Base-by-base conservation (phyloP, 1,139 yeast genomes). In the Protomyces lactucae-debilis region DNA sequence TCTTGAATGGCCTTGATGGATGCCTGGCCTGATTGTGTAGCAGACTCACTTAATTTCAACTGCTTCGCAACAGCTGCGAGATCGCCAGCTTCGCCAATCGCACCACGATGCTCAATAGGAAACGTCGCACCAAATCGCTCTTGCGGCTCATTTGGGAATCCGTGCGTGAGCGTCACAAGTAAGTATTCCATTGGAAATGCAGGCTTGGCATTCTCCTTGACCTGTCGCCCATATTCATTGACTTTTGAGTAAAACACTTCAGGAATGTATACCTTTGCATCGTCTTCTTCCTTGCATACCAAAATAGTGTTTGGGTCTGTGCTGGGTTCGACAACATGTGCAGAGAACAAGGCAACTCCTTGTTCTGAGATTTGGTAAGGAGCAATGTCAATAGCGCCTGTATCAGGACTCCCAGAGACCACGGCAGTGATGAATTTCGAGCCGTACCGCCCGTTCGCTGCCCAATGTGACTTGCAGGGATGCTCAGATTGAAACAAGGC, bases 381-480 rank as follows among this genome's bases (percentile, higher is more conserved):
- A 36, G 89, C 79, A 12, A 96, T 89, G 72, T 93, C 99, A 71
- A 95, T 92, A 68, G 91, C 96, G 18, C 96, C 95, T 4, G 48
- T 18, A 61, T 85, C 77, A 21, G 81, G 75, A 67, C 95, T 95
- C 32, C 99, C 99, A 1, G 95, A 83, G 3, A 95, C 81, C 37
- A 92, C 95, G 76, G 97, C 91, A 0, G 99, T 93, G 32, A 92
- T 93, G 73, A 90, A 93, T 72, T 90, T 90, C 14, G 97, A 91
- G 14, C 96, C 88, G 73, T 82, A 93, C 51, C 74, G 72, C 1
- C 92, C 91, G n/a, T 81, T 76, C 45, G 81, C 82, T 45, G 88
- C 81, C 81, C 85, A 87, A 70, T 83, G 83, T 55, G 88, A 80
- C 12, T 77, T 73, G 73, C 87, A 88, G n/a, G 91, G 88, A 71